Evolutionary conservation across 2,329 filamentous ascomycete species (phyloP), one percentile per base, ranked within the genome.

Genomic region (Erysiphe pulchra): DNA sequence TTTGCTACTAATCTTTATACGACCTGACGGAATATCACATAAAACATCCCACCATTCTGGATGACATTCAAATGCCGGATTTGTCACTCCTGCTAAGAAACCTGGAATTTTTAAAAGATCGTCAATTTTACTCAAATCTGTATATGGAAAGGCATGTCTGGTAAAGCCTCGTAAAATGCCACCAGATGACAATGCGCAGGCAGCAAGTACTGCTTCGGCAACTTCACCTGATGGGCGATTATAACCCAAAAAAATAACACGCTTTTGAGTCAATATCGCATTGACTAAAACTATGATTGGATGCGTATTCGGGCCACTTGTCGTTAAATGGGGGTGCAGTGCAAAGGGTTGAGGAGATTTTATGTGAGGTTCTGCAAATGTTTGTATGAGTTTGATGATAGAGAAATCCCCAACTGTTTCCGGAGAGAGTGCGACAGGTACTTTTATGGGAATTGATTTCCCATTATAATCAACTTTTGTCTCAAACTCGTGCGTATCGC

Each of bases 381-480:
- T 93, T 55, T 93, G 85, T 52, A 98, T 93, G 46, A 98, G 75
- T 61, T 95, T 95, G 63, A 98, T 81, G 47, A 98, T 70, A 34
- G 86, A 95, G 58, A 98, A 98, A 62, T 98, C 90, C 50, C 90
- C 90, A 14, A 98, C 90, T 0, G 83, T 94, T 65, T 98, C 90
- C 1, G 86, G 83, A 65, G 86, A 87, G 47, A 92, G 73, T 11
- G 90, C 86, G 3, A 87, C 86, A 0, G 90, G 90, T 8, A 98
- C 79, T 62, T 95, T 95, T 64, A 98, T 84, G 1, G 90, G 90
- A 28, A 98, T 87, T 0, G 87, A 87, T 47, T 95, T 90, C 50
- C 85, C 84, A 63, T 94, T 92, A 65, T 98, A 98, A 57, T 87
- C 74, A 55, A 98, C 84, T 56, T 78, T 84, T 53, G 83, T 92